Base-by-base conservation (phyloP, 2,329 filamentous ascomycete species). In the Cladosporium cucumerinum region DNA sequence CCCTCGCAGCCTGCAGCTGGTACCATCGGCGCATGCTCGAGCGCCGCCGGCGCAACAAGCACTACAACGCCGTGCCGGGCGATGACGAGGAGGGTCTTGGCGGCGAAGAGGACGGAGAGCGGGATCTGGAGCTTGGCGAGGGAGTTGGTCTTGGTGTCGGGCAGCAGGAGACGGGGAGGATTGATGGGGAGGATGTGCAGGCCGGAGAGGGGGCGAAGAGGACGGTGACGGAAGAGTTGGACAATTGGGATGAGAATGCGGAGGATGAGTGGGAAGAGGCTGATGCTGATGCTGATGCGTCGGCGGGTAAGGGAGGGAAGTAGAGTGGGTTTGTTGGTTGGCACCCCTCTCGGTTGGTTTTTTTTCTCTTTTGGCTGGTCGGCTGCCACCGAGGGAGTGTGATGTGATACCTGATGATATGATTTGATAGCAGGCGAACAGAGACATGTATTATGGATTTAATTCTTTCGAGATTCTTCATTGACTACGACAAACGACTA, bases 1-100 rank as follows among this genome's bases (percentile, higher is more conserved):
- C 86, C 0, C 75, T 97, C 23, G 88, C 84, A 0, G 76, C 96
- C 23, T 96, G 91, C 76, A 89, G 87, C 65, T 94, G 91, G 90
- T 99, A 99, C 76, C 95, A 99, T 79, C 90, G 91, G 74, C 89
- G 95, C 66, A 98, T 98, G 93, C 82, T 98, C 46, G 94, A 98
- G 78, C 85, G 95, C 67, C 91, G 90, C 75, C 85, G 93, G 66
- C 82, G 87, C 73, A 87, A 86, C 63, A 90, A 90, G 73, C 86
- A 86, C 60, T 96, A 96, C 73, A 84, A 85, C 61, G 84, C 86
- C 7, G 85, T 96, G 6, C 85, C 90, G 0, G 87, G 86, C 30
- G 85, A 84, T 23, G 84, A 84, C 32, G 81, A 79, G 25, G 77
- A 76, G 21, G 57, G 32, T 3, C 26, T 51, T 16, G 48, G n/a